Conservation (phyloP, 176 grass and related monocot genomes). For the Eragrostis curvula region DNA sequence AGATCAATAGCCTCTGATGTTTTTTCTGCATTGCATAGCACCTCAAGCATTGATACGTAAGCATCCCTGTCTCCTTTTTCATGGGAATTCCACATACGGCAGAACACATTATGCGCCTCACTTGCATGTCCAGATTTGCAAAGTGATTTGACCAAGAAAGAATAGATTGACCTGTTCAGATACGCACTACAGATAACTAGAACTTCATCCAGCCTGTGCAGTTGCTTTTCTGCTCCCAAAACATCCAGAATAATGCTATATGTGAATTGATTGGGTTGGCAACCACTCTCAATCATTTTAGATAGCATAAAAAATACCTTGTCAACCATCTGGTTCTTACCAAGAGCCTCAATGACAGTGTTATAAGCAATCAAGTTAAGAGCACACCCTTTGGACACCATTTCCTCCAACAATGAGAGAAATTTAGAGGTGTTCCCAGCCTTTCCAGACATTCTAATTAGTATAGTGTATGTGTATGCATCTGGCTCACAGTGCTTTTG, state of each 20-base stretch:
- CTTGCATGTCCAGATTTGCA: constrained; percentile 86
- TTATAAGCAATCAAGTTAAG: constrained; percentile 86
- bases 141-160: constrained; percentile 80
- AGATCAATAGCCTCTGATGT: constrained; percentile 88
- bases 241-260: constrained; percentile 72
- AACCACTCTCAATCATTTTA: constrained; percentile 79
- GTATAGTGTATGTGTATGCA: constrained; percentile 89
- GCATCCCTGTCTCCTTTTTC: constrained; percentile 78
- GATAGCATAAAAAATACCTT: constrained; percentile 84
- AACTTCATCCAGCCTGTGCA: constrained; percentile 74
- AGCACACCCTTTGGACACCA: constrained; percentile 68
- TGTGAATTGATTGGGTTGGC: constrained; percentile 82
- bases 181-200: constrained; percentile 64
- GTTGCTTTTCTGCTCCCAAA: constrained; percentile 69
- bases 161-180: constrained; percentile 70
- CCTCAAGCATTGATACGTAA: constrained; percentile 89
- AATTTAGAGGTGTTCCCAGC: constrained; percentile 62
- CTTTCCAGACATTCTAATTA: constrained; percentile 94
- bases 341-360: constrained; percentile 90
- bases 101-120: constrained; percentile 88
- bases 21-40: constrained; percentile 86
- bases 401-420: constrained; percentile 83
- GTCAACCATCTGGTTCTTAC: constrained; percentile 81
- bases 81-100: constrained; percentile 82
- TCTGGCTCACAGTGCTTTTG: constrained; percentile 72